Evolutionary conservation across 2,329 filamentous ascomycete species (phyloP).

Genomic region (Fusarium ramigenum): DNA sequence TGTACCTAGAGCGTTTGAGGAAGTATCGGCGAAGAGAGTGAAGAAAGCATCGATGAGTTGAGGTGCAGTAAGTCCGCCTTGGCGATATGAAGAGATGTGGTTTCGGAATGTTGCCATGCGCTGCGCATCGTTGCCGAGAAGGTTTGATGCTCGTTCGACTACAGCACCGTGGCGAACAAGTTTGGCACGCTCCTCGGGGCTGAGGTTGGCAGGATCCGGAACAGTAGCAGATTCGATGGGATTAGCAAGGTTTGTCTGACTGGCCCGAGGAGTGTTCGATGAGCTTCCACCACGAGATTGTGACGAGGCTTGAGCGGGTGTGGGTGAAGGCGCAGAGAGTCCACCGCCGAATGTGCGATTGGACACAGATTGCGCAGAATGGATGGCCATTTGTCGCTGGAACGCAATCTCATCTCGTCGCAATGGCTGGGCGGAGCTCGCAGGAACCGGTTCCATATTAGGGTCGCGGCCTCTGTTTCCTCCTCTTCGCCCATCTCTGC

Average conservation of each 20-base stretch:
- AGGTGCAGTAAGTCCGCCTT: conserved; percentile 72
- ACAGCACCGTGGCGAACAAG: conserved; percentile 84
- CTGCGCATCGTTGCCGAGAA: conserved; percentile 78
- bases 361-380: conserved; percentile 83
- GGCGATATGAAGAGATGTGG: conserved; percentile 81
- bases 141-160: conserved; percentile 81
- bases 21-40: conserved; percentile 80
- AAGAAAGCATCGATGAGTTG: conserved; percentile 90
- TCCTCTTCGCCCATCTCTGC: conserved; percentile 64
- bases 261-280: conserved; percentile 37
- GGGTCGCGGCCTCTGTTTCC: conserved; percentile 79
- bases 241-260: conserved; percentile 38
- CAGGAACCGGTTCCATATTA: conserved; percentile 81
- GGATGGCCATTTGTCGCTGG: conserved; percentile 90
- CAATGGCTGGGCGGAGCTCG: conserved; percentile 81
- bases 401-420: conserved; percentile 89
- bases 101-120: conserved; percentile 83
- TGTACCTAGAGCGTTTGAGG: conserved; percentile 83
- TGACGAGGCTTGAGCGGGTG: conserved; percentile 39
- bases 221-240: conserved; percentile 63
- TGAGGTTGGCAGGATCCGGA: conserved; percentile 60
- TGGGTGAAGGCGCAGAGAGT: conserved; percentile 61
- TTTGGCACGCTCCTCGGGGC: conserved; percentile 83
- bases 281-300: conserved; percentile 34
- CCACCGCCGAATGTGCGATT: conserved; percentile 87